Evolutionary conservation across 495 filamentous ascomycete species (phyloP).

Genomic region (Durotheca rogersii): DNA sequence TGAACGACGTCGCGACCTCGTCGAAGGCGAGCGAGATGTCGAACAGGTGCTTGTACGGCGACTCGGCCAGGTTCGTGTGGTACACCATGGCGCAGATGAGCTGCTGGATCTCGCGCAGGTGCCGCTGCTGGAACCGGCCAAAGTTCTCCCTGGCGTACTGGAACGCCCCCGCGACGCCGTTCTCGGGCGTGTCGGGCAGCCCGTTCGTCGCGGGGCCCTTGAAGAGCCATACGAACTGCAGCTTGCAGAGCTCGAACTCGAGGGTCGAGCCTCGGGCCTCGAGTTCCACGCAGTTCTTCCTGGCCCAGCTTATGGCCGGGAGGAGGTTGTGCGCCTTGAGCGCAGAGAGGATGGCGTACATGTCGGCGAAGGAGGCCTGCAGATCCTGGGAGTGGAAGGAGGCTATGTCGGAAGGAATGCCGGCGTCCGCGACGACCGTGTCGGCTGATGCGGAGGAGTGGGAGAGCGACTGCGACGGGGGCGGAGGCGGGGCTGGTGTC

Average conservation of each 20-base stretch:
- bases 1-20: conserved; percentile 81
- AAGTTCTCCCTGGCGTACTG: conserved; percentile 71
- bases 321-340: conserved; percentile 70
- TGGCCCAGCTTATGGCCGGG: conserved; percentile 86
- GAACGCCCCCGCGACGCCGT: conserved; percentile 57
- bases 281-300: conserved; percentile 64
- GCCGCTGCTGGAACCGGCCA: conserved; percentile 56
- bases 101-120: conserved; percentile 72
- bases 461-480: conserved; percentile 5
- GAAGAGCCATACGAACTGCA: conserved; percentile 87
- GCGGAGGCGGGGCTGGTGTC: conserved; percentile 10
- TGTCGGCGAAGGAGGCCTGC: conserved; percentile 76
- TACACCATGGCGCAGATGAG: conserved; percentile 77
- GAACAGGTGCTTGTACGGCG: conserved; percentile 78
- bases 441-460: conserved; percentile 20
- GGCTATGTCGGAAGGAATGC: conserved; percentile 45
- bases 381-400: conserved; percentile 65
- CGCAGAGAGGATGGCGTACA: conserved; percentile 86
- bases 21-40: conserved; percentile 71
- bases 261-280: conserved; percentile 86
- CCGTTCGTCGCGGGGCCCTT: conserved; percentile 47
- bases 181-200: conserved; percentile 44
- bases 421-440: conserved; percentile 29
- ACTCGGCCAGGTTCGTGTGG: conserved; percentile 62
- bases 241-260: conserved; percentile 86